These are phyloP conservation scores for Steccherinum ochraceum DNA, from an alignment of 768 basidiomycete species.

Conservation along the genomic window DNA sequence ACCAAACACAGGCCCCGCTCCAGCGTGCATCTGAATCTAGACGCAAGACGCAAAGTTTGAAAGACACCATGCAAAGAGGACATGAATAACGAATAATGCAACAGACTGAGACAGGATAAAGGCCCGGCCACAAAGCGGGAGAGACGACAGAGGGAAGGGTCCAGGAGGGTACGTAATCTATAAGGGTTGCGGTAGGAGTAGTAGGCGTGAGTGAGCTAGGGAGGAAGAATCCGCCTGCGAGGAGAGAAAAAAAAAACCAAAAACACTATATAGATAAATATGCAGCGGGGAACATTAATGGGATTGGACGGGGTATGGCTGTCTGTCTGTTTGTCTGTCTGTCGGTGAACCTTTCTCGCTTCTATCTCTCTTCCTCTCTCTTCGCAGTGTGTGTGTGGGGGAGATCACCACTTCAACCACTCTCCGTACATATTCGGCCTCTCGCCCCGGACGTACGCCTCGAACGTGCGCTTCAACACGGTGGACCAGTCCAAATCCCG, in stretches of 20 bases:
- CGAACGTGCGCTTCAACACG: constrained; percentile 93
- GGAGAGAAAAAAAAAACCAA: no score
- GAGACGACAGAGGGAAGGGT: neutral
- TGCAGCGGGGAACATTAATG: neutral
- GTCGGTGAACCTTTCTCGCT: no score
- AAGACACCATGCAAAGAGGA: no score
- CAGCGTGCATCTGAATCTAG: no score
- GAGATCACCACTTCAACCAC: constrained; percentile 41
- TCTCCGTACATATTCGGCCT: constrained; percentile 95
- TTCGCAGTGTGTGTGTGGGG: neutral
- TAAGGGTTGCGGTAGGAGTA: no score
- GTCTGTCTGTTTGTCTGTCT: no score
- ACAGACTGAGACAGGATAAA: neutral
- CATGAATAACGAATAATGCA: neutral
- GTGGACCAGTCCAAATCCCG: constrained; percentile 89
- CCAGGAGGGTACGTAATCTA: no score
- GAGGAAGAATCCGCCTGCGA: no score
- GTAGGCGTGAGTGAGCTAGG: no score
- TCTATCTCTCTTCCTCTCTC: neutral
- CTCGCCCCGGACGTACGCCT: constrained; percentile 87
- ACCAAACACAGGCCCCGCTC: no score
- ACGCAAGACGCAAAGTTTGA: no score
- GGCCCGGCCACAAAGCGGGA: neutral
- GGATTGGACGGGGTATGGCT: no score
- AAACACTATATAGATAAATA: neutral